Base-by-base conservation (phyloP, 2,329 filamentous ascomycete genomes). In the Fusarium ambrosium region DNA sequence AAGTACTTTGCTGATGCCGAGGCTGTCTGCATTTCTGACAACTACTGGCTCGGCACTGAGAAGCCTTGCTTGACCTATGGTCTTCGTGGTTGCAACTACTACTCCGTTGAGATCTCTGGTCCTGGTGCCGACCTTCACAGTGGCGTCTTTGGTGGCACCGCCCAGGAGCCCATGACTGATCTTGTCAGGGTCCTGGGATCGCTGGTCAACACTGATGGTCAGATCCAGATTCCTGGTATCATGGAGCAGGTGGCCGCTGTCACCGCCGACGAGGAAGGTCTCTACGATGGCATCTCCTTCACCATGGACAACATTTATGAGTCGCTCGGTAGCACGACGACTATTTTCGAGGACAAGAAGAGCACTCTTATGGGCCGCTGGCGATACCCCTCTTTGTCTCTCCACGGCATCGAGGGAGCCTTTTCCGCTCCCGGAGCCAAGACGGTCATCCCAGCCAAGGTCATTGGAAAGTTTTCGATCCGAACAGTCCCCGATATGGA, bases 31-130 rank as follows among this genome's bases (percentile, higher is more conserved):
- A 99, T 99, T 82, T 98, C 95, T 58, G 97, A 99, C 85, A 99
- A 99, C 90, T 99, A 99, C 91, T 99, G 97, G 97, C 92, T 99
- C 45, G 97, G 97, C 69, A 98, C 97, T 7, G 95, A 98, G 89
- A 98, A 98, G 89, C 97, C 97, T 14, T 99, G 97, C 84, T 86
- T 99, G 81, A 99, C 97, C 11, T 99, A 99, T 83, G 97, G 97
- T 78, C 93, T 99, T 73, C 94, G 97, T 77, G 97, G 97, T 64
- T 97, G 94, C 91, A 98, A 97, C 88, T 99, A 99, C 90, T 99
- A 98, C 88, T 94, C 93, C 62, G 86, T 99, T 77, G 94, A 97
- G 85, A 88, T 99, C 74, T 95, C 93, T 10, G 97, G 97, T 1
- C 97, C 97, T 13, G 97, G 92, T 45, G 94, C 96, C 77, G 97